phyloP scores from a whole-genome alignment of 768 basidiomycete species.

The Cyclocybe cylindracea region DNA sequence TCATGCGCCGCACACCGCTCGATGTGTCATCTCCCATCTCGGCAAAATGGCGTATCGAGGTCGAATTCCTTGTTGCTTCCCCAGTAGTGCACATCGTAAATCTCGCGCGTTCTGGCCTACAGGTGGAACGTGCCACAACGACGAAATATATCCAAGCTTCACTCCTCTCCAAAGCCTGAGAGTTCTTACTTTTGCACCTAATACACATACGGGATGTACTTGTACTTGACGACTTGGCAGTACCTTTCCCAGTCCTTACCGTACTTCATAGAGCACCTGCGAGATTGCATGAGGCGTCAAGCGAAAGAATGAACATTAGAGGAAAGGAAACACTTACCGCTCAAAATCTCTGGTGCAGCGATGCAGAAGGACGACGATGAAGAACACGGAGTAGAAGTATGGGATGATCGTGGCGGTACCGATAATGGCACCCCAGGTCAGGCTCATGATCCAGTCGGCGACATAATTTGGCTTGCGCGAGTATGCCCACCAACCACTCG shows the following conservation, averaged over 20 bases:
- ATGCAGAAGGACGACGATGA: constrained; percentile 90
- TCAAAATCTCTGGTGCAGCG: constrained; percentile 94
- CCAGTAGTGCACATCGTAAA: too few species aligned
- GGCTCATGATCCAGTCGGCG: constrained; percentile 86
- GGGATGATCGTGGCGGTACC: constrained; percentile 82
- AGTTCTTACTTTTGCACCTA: constrained; percentile 29
- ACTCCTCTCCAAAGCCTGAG: not conserved
- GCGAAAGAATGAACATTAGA: not conserved
- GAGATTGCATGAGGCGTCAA: not conserved
- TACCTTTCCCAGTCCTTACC: constrained; percentile 95
- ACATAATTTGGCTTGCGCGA: constrained; percentile 97
- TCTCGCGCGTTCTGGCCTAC: too few species aligned
- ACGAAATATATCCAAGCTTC: not conserved
- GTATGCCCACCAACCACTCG: constrained; percentile 92
- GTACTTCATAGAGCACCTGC: constrained; percentile 83
- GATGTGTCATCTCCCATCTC: too few species aligned
- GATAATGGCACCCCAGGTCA: constrained; percentile 82
- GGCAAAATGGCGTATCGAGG: too few species aligned
- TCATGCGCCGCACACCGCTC: too few species aligned
- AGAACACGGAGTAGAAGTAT: constrained; percentile 97
- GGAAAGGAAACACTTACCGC: constrained; percentile 45
- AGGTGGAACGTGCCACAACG: too few species aligned
- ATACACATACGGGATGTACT: constrained; percentile 88
- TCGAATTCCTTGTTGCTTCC: too few species aligned
- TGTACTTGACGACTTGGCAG: constrained; percentile 85